Conservation (phyloP, 2,329 filamentous ascomycete genomes). For the Capronia epimyces region DNA sequence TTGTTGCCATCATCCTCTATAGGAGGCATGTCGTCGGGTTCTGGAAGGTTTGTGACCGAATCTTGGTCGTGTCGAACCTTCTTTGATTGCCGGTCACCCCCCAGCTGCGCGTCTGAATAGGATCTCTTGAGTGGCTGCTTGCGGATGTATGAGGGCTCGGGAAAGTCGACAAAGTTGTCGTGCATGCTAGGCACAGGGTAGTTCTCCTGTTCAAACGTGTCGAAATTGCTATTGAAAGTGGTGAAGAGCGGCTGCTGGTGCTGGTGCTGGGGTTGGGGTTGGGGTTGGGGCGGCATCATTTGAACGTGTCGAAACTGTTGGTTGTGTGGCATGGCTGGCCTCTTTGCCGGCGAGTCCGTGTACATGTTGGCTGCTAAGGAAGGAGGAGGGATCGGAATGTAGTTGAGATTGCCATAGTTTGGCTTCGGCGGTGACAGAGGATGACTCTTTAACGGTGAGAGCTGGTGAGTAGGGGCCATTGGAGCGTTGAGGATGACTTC, state of each 20-base stretch:
- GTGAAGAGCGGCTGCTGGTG: conserved; percentile 47
- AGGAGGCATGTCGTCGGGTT: conserved; percentile 71
- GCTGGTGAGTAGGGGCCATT: conserved; percentile 37
- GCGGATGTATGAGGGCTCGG: conserved; percentile 42
- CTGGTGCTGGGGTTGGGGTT: no score
- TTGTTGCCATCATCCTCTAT: conserved; percentile 84
- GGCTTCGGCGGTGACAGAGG: conserved; percentile 56
- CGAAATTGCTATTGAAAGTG: conserved; percentile 42
- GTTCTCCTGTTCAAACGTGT: conserved; percentile 47
- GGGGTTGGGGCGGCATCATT: conserved; percentile 10
- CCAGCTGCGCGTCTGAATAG: conserved; percentile 66
- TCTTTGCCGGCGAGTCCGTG: conserved; percentile 48
- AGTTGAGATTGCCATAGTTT: conserved; percentile 55
- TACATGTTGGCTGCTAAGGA: conserved; percentile 37
- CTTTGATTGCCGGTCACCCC: conserved; percentile 66
- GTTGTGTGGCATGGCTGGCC: conserved; percentile 34
- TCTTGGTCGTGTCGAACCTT: conserved; percentile 58
- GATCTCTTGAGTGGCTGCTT: conserved; percentile 52
- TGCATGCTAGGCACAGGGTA: conserved; percentile 38
- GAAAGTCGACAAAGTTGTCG: conserved; percentile 45
- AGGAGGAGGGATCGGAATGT: conserved; percentile 56
- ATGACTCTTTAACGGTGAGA: conserved; percentile 59
- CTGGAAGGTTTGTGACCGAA: conserved; percentile 52
- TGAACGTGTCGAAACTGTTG: conserved; percentile 36
- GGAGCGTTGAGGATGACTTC: conserved; percentile 65